These are phyloP conservation scores for Auriscalpium vulgare DNA, from an alignment of 768 basidiomycete species.

Conservation along the genomic window DNA sequence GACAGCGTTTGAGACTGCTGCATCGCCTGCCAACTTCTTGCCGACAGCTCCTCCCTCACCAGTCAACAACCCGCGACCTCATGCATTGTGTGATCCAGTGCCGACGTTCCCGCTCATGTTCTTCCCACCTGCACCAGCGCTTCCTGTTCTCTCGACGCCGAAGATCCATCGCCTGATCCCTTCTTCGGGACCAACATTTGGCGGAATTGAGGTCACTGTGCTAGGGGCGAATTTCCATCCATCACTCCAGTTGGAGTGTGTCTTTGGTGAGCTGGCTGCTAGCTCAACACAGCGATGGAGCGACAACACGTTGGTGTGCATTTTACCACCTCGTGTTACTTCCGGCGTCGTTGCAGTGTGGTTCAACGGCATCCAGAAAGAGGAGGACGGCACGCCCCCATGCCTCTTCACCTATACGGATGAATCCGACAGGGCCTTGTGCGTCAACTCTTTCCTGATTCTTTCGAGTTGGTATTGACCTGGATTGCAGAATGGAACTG, in stretches of 20 bases:
- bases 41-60: slow-evolving; percentile 18
- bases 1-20: neutral
- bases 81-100: slow-evolving; percentile 6
- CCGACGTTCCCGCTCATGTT: slow-evolving; percentile 31
- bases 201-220: slow-evolving; percentile 91
- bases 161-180: slow-evolving; percentile 84
- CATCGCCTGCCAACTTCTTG: slow-evolving; percentile 13
- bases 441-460: slow-evolving; percentile 27
- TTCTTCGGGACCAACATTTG: slow-evolving; percentile 76
- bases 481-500: slow-evolving; percentile 72
- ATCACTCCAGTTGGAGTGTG: slow-evolving; percentile 58
- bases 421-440: slow-evolving; percentile 85
- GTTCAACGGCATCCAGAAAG: slow-evolving; percentile 69
- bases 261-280: slow-evolving; percentile 80
- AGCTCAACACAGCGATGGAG: slow-evolving; percentile 88
- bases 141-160: slow-evolving; percentile 46
- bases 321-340: slow-evolving; percentile 73
- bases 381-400: slow-evolving; percentile 44
- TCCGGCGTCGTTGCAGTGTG: slow-evolving; percentile 88
- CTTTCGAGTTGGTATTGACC: slow-evolving; percentile 3
- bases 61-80: slow-evolving; percentile 8
- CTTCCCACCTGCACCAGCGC: slow-evolving; percentile 44
- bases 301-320: slow-evolving; percentile 86
- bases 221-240: slow-evolving; percentile 87
- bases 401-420: slow-evolving; percentile 86